These are phyloP conservation scores for Tuber aestivum DNA, from an alignment of 495 filamentous ascomycete genomes.

Conservation along the genomic window DNA sequence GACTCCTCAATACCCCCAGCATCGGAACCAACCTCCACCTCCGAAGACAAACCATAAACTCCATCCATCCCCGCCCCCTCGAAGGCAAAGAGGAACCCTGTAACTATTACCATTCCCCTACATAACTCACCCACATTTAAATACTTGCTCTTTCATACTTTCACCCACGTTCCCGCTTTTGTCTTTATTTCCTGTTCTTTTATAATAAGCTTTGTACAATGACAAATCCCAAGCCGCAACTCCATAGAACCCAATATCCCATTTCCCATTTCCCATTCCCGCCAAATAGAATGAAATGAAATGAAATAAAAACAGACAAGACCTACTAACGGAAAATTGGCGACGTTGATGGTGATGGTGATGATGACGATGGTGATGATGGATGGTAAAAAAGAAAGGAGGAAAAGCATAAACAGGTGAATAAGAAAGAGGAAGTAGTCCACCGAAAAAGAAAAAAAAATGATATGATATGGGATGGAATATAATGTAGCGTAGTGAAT, in stretches of 20 bases:
- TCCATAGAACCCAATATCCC: slow-evolving; percentile 28
- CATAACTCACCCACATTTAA: neutral
- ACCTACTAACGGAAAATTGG: slow-evolving; percentile 8
- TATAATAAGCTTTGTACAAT: slow-evolving; percentile 14
- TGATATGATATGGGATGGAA: too few relatives aligned
- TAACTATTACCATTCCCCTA: neutral
- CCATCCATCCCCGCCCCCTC: neutral
- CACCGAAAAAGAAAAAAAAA: too few relatives aligned
- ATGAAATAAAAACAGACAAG: slow-evolving; percentile 18
- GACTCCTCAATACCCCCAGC: neutral
- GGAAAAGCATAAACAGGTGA: neutral
- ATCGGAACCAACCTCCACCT: neutral
- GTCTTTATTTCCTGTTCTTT: slow-evolving; percentile 20
- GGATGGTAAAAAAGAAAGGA: slow-evolving; percentile 10
- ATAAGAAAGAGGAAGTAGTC: slow-evolving; percentile 8
- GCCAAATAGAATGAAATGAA: slow-evolving; percentile 18
- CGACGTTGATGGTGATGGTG: neutral
- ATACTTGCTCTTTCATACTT: slow-evolving; percentile 19
- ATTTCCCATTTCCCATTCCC: neutral
- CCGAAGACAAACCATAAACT: neutral
- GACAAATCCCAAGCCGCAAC: slow-evolving; percentile 22
- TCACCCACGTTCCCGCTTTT: slow-evolving; percentile 13
- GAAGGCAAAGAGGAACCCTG: neutral
- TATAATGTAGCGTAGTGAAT: too few relatives aligned
- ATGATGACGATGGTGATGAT: neutral